Conservation (phyloP, 768 basidiomycete species). For the Rhodotorula kratochvilovae region DNA sequence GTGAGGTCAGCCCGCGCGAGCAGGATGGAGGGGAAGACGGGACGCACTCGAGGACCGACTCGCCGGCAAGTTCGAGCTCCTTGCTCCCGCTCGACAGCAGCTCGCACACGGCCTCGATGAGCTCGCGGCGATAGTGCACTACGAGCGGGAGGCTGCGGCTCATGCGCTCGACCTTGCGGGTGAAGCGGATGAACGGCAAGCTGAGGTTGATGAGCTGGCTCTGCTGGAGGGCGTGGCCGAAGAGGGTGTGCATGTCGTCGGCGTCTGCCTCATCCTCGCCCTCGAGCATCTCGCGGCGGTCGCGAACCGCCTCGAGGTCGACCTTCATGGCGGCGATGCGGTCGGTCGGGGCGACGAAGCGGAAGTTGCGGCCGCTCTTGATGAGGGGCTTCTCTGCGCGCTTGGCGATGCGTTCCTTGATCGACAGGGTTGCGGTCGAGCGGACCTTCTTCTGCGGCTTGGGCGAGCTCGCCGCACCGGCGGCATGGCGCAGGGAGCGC, state of each 20-base stretch:
- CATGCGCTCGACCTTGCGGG: conserved; percentile 58
- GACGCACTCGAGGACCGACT: conserved; percentile 35
- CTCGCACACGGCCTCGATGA: conserved; percentile 51
- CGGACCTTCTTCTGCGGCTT: conserved; percentile 22
- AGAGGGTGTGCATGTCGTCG: conserved; percentile 52
- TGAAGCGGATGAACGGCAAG: conserved; percentile 67
- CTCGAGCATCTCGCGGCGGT: conserved; percentile 35
- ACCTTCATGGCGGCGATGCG: conserved; percentile 34
- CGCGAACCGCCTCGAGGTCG: conserved; percentile 31
- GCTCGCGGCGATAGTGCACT: conserved; percentile 70
- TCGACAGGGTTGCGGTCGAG: conserved; percentile 31
- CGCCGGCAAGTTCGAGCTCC: conserved; percentile 35
- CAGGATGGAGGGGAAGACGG: neutral
- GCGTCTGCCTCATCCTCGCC: conserved; percentile 24
- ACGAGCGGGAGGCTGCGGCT: conserved; percentile 74
- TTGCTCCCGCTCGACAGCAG: conserved; percentile 3
- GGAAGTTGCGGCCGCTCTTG: conserved; percentile 32
- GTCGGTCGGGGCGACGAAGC: conserved; percentile 28
- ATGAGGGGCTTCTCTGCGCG: conserved; percentile 29
- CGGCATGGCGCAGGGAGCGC: conserved; percentile 28
- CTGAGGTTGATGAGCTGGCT: conserved; percentile 78
- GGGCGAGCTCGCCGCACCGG: neutral
- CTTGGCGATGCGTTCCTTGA: conserved; percentile 33
- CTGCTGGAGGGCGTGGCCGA: conserved; percentile 66
- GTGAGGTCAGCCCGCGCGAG: neutral